These are phyloP conservation scores for Rhizopogon roseolus DNA, from an alignment of 768 basidiomycete genomes.

Conservation along the genomic window DNA sequence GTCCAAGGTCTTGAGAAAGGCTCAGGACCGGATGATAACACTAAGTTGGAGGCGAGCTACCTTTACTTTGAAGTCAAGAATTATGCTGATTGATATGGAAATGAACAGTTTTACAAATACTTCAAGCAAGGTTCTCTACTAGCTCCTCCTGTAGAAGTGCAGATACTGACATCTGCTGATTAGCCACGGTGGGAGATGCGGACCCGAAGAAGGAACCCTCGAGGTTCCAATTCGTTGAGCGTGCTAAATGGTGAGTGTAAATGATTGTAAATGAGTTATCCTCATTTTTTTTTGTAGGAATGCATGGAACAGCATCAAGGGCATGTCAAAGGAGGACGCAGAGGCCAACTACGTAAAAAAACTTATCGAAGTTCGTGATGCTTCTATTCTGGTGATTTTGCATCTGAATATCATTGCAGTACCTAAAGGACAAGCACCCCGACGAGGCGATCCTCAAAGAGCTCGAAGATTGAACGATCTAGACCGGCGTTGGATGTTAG, in stretches of 20 bases:
- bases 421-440: neutral
- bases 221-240: conserved; percentile 66
- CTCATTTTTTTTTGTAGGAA: conserved; percentile 47
- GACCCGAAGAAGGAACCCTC: conserved; percentile 67
- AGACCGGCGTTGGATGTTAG: neutral
- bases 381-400: neutral
- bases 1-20: conserved; percentile 68
- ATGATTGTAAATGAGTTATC: neutral
- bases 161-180: neutral
- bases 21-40: conserved; percentile 44
- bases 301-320: conserved; percentile 79
- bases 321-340: conserved; percentile 68
- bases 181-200: conserved; percentile 73
- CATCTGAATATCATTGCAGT: neutral
- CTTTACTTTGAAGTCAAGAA: neutral
- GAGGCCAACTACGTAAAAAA: conserved; percentile 68
- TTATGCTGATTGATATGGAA: conserved; percentile 5
- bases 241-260: conserved; percentile 74
- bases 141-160: neutral
- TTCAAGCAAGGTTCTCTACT: conserved; percentile 82
- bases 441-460: neutral
- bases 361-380: conserved; percentile 55
- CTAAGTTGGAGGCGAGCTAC: neutral
- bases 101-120: conserved; percentile 79
- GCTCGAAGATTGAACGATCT: neutral